Evolutionary conservation across 108 stramenopile genomes (phyloP).

Genomic region (Pseudonitzschia delicatissima): DNA sequence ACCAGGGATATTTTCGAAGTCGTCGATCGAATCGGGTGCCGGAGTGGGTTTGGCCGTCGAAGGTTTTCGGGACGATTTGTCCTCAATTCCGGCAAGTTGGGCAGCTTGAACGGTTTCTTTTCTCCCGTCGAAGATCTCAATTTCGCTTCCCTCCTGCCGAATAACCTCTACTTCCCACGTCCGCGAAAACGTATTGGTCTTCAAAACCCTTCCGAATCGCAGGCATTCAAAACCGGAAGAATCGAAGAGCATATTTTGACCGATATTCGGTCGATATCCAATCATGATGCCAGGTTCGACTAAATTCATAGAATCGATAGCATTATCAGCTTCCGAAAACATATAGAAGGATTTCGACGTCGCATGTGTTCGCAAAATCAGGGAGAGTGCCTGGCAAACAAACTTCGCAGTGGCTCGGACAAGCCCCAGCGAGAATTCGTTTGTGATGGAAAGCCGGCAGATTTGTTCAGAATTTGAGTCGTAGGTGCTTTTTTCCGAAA

Average conservation of each 20-base stretch:
- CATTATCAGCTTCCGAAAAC: conserved; percentile 38
- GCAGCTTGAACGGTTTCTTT: conserved; percentile 37
- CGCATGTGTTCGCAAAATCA: conserved; percentile 58
- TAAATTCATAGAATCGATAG: conserved; percentile 45
- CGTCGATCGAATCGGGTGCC: conserved; percentile 47
- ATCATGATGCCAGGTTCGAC: conserved; percentile 54
- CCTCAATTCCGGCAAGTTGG: conserved; percentile 59
- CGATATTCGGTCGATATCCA: conserved; percentile 30
- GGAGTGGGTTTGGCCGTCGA: conserved; percentile 32
- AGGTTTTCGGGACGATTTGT: conserved; percentile 35
- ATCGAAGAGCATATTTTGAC: conserved; percentile 10
- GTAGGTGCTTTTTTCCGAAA: conserved; percentile 16
- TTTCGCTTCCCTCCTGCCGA: conserved; percentile 12
- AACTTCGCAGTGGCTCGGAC: conserved; percentile 47
- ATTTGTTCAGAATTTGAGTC: conserved; percentile 37
- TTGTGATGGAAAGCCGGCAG: conserved; percentile 59
- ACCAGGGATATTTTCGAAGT: conserved; percentile 24
- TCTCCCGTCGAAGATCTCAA: conserved; percentile 1
- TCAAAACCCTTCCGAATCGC: conserved; percentile 44
- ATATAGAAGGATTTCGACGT: conserved; percentile 45
- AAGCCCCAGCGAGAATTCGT: conserved; percentile 45
- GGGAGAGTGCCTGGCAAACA: conserved; percentile 44
- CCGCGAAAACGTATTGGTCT: conserved; percentile 40
- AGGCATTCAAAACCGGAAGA: conserved; percentile 7
- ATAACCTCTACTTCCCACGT: conserved; percentile 40